Evolutionary conservation across 148 eudicot genomes (phyloP), one percentile per base, ranked within the genome.

Genomic region (Spergularia bocconei): DNA sequence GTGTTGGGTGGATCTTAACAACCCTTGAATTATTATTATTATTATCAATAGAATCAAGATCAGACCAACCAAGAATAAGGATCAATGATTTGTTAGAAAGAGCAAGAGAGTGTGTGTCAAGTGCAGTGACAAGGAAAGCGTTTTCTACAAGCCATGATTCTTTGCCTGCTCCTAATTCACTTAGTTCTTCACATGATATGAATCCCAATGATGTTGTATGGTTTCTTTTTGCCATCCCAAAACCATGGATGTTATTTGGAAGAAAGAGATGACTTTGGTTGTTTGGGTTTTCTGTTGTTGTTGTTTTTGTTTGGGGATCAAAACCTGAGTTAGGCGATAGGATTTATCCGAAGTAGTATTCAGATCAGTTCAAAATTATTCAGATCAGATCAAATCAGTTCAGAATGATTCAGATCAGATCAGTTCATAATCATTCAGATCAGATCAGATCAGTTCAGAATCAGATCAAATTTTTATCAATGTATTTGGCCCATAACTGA

Each of bases 21-120:
- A 88, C 78, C 81, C 79, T 85, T 58, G 77, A 15, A 41, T 70
- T 63, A 54, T 70, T 19, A 63, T n/a, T 29, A 29, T n/a, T 36
- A 38, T 77, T 50, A 74, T 50, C 67, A 67, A 51, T 38, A 51
- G 68, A 52, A 73, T 79, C 69, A 25, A 75, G 63, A 29, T 29
- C 36, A 25, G 97, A 88, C 91, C 89, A 91, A 11, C 87, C 85
- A 15, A 92, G 82, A 50, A 89, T 62, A 39, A 95, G 82, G 70
- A 92, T 84, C 19, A 78, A 36, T 39, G 85, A 87, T 63, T 91
- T 89, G 75, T 81, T 86, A 75, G 97, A 87, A 6, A 95, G 77
- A 33, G 97, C 99, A 11, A 95, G 77, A 9, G 93, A 90, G 63
- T 84, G 82, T 59, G 90, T 85, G 78, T 92, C 97, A 38, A 95